Conservation (phyloP, 495 filamentous ascomycete genomes). For the Aspergillus saccharolyticus region DNA sequence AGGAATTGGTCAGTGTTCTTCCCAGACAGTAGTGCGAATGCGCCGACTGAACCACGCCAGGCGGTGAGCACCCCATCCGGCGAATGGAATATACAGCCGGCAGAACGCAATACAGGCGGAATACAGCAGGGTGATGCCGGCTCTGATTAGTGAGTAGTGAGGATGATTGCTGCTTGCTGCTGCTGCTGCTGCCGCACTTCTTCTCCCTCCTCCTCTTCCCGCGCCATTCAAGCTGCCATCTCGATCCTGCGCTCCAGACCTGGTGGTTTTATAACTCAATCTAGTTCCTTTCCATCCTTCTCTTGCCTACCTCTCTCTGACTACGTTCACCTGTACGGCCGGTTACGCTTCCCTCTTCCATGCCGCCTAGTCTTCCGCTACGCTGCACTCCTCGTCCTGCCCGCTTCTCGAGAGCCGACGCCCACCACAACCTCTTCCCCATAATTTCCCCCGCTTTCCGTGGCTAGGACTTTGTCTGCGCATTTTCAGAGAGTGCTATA, state of each 20-base stretch:
- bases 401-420: conserved; percentile 34
- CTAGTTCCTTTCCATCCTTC: not conserved
- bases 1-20: not conserved
- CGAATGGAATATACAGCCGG: conserved; percentile 17
- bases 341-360: conserved; percentile 18
- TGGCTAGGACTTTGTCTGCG: conserved; percentile 13
- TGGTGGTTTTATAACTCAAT: conserved; percentile 3
- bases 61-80: conserved; percentile 29
- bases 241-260: not conserved
- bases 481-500: conserved; percentile 1
- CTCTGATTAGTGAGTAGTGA: not conserved
- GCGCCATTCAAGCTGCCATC: conserved; percentile 5
- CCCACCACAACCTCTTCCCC: conserved; percentile 26
- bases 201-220: conserved; percentile 20
- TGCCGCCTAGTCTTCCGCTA: conserved; percentile 32
- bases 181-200: conserved; percentile 16
- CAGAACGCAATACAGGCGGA: conserved; percentile 20
- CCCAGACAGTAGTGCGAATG: not conserved
- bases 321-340: conserved; percentile 5
- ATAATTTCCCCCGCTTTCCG: not conserved
- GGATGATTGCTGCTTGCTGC: not conserved
- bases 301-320: conserved; percentile 7
- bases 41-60: conserved; percentile 2
- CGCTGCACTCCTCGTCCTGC: conserved; percentile 32
- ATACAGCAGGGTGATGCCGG: conserved; percentile 25